Percentiles rank a stretch among this genome's conserved stretches.
Conservation (phyloP, 1,139 yeast species). For the Candida albicans region DNA sequence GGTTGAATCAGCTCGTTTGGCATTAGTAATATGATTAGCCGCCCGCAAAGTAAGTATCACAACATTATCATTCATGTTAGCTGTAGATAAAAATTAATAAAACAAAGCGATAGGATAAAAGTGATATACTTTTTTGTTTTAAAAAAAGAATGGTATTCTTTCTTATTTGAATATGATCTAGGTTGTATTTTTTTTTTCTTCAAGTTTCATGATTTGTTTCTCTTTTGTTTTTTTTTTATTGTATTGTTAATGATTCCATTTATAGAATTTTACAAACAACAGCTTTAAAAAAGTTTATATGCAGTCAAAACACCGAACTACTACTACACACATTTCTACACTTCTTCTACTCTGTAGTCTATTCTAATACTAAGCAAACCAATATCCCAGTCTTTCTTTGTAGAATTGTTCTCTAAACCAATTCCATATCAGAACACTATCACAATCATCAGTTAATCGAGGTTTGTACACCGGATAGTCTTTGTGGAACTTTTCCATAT, state of each 20-base stretch:
- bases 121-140: neutral
- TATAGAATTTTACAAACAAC: neutral
- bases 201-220: neutral
- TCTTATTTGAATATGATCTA: neutral
- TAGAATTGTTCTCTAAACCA: slow-evolving; percentile 22
- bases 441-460: slow-evolving; percentile 33
- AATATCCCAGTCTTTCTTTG: slow-evolving; percentile 11
- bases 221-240: neutral
- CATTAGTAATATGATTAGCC: slow-evolving; percentile 7
- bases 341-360: neutral
- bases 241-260: slow-evolving; percentile 1
- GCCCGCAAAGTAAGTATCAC: slow-evolving; percentile 8
- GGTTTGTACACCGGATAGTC: slow-evolving; percentile 30
- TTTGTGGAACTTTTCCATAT: slow-evolving; percentile 17
- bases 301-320: neutral
- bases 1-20: slow-evolving; percentile 12
- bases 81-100: neutral
- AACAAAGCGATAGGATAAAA: no score
- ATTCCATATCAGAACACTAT: slow-evolving; percentile 34
- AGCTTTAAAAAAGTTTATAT: neutral
- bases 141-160: neutral
- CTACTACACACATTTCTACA: neutral
- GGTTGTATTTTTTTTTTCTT: neutral
- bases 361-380: slow-evolving; percentile 11
- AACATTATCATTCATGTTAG: slow-evolving; percentile 5